Evolutionary conservation across 129 eudicot species (phyloP).

Genomic region (Helianthus annuus): DNA sequence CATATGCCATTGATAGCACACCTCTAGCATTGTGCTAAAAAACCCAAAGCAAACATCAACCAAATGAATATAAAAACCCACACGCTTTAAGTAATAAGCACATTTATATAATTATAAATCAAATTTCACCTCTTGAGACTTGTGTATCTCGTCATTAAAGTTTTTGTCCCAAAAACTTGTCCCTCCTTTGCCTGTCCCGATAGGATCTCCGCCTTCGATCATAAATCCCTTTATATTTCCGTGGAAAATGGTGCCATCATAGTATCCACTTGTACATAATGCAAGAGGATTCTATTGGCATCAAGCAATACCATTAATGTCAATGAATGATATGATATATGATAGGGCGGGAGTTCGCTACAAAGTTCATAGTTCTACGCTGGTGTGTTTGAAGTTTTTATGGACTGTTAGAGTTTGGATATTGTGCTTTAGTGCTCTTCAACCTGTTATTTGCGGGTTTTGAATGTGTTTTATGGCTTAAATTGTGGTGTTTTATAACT

Average conservation of each 20-base stretch:
- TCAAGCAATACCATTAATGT: background rate
- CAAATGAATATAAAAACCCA: constrained; percentile 3
- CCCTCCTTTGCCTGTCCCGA: constrained; percentile 97
- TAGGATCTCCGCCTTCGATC: constrained; percentile 99
- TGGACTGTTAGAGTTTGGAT: too few relatives aligned
- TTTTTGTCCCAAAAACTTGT: constrained; percentile 97
- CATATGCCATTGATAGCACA: constrained; percentile 90
- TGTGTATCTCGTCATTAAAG: constrained; percentile 89
- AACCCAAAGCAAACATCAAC: constrained; percentile 1
- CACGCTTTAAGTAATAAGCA: too few relatives aligned
- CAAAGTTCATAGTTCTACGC: too few relatives aligned
- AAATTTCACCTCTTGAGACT: constrained; percentile 80
- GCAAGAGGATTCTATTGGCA: constrained; percentile 84
- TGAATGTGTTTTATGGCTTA: too few relatives aligned
- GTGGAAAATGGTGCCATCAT: constrained; percentile 96
- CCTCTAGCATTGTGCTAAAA: constrained; percentile 99
- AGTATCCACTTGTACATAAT: constrained; percentile 89
- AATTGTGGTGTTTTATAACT: too few relatives aligned
- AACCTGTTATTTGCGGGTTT: too few relatives aligned
- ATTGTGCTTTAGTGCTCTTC: too few relatives aligned
- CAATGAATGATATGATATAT: too few relatives aligned
- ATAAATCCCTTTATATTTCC: constrained; percentile 96
- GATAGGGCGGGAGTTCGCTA: too few relatives aligned
- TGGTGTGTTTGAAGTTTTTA: too few relatives aligned
- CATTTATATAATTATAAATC: background rate